Evolutionary conservation across 495 filamentous ascomycete genomes (phyloP).

Genomic region (Xylaria telfairii): DNA sequence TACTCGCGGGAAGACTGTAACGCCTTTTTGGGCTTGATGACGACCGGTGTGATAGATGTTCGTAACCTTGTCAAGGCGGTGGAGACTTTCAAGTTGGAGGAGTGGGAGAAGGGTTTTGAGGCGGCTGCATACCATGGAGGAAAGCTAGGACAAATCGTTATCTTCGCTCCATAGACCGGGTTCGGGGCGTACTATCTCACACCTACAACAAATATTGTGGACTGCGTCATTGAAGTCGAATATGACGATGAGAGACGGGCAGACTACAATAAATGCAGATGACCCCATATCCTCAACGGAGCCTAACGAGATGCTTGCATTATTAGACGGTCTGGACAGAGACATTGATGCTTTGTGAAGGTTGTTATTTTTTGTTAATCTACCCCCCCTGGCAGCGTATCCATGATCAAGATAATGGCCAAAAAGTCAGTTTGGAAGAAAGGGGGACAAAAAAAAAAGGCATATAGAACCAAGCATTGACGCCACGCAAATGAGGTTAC

Average conservation of each 20-base stretch:
- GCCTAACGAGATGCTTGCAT: too few relatives aligned
- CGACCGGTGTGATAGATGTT: constrained; percentile 43
- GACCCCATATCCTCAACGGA: too few relatives aligned
- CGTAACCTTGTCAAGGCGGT: constrained; percentile 25
- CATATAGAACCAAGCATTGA: background rate
- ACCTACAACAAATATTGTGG: background rate
- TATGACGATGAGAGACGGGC: background rate
- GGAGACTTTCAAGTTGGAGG: constrained; percentile 33
- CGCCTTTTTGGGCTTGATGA: constrained; percentile 41
- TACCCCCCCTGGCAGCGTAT: background rate
- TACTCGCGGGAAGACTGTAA: constrained; percentile 40
- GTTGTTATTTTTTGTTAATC: background rate
- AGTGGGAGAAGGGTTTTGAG: constrained; percentile 28
- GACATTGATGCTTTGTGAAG: background rate
- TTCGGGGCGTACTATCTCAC: background rate
- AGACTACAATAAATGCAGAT: too few relatives aligned
- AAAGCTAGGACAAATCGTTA: background rate
- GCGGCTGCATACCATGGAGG: background rate
- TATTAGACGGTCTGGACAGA: too few relatives aligned
- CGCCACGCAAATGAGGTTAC: background rate
- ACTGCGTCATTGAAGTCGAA: background rate
- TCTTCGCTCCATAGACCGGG: background rate
- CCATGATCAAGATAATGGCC: background rate
- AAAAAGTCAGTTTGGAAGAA: background rate
- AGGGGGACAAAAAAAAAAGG: background rate